Conservation (phyloP, 352 stramenopile genomes). For the Globisporangium paddicum region DNA sequence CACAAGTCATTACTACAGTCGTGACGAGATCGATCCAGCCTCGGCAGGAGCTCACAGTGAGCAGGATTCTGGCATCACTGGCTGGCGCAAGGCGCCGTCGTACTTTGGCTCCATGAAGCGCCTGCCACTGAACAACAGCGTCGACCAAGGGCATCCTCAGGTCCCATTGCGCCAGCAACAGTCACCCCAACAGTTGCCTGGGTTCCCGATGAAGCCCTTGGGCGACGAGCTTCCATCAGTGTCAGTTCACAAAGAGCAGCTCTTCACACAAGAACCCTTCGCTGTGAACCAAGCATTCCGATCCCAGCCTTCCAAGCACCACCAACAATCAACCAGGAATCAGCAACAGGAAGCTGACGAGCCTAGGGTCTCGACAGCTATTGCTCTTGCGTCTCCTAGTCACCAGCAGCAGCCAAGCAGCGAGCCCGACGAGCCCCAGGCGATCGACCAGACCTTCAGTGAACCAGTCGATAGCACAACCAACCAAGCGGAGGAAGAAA, state of each 20-base stretch:
- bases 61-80: neutral
- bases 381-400: neutral
- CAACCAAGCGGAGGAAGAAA: constrained; percentile 11
- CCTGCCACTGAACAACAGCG: constrained; percentile 13
- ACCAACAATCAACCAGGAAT: constrained; percentile 11
- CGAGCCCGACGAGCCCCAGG: neutral
- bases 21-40: constrained; percentile 13
- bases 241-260: constrained; percentile 6
- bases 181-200: neutral
- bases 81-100: constrained; percentile 40
- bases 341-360: constrained; percentile 21
- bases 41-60: neutral
- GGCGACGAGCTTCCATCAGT: neutral
- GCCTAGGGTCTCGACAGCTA: neutral
- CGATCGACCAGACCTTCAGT: constrained; percentile 1
- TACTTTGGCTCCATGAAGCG: constrained; percentile 55
- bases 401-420: neutral
- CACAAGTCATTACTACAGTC: neutral
- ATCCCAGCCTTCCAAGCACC: neutral
- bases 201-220: neutral
- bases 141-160: neutral
- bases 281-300: neutral
- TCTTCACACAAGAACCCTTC: neutral
- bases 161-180: neutral
- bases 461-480: neutral